Evolutionary conservation across 2,329 filamentous ascomycete species (phyloP).

Genomic region (Pestalotiopsis fici): DNA sequence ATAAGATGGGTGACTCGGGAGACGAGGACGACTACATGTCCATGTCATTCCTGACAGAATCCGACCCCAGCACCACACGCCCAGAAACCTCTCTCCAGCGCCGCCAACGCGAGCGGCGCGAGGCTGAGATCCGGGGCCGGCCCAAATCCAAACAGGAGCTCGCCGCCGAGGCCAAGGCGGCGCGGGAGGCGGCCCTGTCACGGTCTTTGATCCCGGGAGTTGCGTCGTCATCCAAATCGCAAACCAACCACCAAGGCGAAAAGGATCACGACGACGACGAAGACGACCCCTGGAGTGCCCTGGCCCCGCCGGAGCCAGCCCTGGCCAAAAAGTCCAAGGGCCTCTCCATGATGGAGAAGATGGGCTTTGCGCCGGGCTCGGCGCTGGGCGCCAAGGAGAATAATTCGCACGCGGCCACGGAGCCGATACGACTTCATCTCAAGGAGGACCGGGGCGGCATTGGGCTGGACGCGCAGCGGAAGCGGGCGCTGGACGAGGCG

Average conservation of each 20-base stretch:
- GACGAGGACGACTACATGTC: constrained; percentile 91
- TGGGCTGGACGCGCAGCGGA: constrained; percentile 80
- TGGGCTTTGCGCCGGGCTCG: constrained; percentile 82
- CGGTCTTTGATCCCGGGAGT: constrained; percentile 63
- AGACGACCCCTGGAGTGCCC: neutral
- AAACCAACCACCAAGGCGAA: neutral
- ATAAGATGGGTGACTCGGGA: constrained; percentile 16
- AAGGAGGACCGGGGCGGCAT: constrained; percentile 84
- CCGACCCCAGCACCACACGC: constrained; percentile 43
- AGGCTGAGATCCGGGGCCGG: constrained; percentile 68
- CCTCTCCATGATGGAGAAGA: constrained; percentile 93
- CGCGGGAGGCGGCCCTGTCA: constrained; percentile 74
- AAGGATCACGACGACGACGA: neutral
- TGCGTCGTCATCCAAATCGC: too few species aligned
- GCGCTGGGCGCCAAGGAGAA: constrained; percentile 66
- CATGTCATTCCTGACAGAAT: constrained; percentile 77
- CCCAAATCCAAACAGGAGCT: constrained; percentile 82
- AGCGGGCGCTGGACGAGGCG: constrained; percentile 71
- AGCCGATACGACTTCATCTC: constrained; percentile 75
- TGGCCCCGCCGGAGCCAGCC: constrained; percentile 33
- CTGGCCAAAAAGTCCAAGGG: constrained; percentile 74
- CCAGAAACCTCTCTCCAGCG: constrained; percentile 59
- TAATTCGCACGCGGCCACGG: constrained; percentile 41
- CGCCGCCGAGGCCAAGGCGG: constrained; percentile 70
- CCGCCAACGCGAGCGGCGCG: constrained; percentile 53